A percentile compares a stretch with the other conserved stretches of the same genome.
These are phyloP conservation scores for Pleurotus cornucopiae DNA, from an alignment of 768 basidiomycete genomes.

Conservation along the genomic window DNA sequence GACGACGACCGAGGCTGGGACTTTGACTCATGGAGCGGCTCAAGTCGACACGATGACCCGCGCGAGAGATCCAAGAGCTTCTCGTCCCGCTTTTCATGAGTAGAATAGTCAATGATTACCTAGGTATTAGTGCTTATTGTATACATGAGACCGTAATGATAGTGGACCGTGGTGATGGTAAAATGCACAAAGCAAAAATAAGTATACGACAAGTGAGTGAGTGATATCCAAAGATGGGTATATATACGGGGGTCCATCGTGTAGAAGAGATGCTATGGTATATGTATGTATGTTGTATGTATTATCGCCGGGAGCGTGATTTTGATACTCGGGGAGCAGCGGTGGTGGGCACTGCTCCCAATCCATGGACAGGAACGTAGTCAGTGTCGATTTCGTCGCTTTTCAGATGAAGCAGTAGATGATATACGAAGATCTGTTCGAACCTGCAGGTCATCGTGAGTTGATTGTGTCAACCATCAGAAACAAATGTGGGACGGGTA, in stretches of 20 bases:
- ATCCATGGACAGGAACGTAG: slow-evolving; percentile 77
- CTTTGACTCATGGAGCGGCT: slow-evolving; percentile 45
- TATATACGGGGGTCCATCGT: neutral
- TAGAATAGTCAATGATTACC: neutral
- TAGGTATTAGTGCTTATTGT: neutral
- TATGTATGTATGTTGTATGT: slow-evolving; percentile 7
- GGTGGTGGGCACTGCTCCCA: slow-evolving; percentile 57
- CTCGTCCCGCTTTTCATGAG: neutral
- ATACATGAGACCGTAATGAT: neutral
- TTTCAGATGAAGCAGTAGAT: slow-evolving; percentile 75
- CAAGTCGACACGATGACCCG: neutral
- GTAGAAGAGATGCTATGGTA: too few relatives aligned
- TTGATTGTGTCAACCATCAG: too few relatives aligned
- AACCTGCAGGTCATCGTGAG: slow-evolving; percentile 41
- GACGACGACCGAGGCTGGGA: slow-evolving; percentile 36
- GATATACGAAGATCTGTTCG: slow-evolving; percentile 85
- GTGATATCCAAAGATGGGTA: slow-evolving; percentile 4
- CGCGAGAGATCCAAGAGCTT: neutral
- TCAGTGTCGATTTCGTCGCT: slow-evolving; percentile 72
- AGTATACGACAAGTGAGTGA: neutral
- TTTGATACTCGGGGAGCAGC: slow-evolving; percentile 46
- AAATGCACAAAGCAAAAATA: neutral
- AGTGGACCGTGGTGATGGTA: neutral
- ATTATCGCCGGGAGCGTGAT: slow-evolving; percentile 48
- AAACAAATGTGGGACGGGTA: slow-evolving; percentile 12